These are phyloP conservation scores for Viola odorata DNA, from an alignment of 345 rosid species.

Conservation along the genomic window DNA sequence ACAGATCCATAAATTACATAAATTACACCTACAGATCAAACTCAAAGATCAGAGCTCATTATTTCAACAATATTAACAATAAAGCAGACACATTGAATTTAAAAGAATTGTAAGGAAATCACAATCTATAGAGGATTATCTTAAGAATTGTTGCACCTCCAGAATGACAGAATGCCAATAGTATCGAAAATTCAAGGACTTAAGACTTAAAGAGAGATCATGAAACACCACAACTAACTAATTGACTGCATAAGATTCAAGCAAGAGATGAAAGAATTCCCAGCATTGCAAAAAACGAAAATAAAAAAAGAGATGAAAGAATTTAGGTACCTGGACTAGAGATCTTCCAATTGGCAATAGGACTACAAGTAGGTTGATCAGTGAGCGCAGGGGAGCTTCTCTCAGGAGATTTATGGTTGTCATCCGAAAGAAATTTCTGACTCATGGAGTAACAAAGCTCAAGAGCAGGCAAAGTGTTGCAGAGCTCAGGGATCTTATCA, in stretches of 20 bases:
- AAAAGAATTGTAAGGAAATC: no score
- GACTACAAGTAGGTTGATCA: constrained; percentile 39
- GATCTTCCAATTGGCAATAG: constrained; percentile 91
- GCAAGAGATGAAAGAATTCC: no score
- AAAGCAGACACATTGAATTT: no score
- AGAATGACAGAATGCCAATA: no score
- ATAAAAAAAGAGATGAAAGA: not conserved
- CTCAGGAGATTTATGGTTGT: constrained; percentile 51
- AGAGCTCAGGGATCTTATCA: constrained; percentile 95
- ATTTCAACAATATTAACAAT: not conserved
- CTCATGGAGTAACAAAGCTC: constrained; percentile 96
- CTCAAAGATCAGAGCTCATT: not conserved
- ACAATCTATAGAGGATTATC: no score
- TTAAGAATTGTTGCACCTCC: no score
- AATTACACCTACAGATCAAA: not conserved
- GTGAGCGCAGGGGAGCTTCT: constrained; percentile 23
- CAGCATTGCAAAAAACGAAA: not conserved
- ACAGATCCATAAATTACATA: not conserved
- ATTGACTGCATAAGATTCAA: no score
- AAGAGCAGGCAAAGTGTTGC: constrained; percentile 94
- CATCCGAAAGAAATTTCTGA: constrained; percentile 83
- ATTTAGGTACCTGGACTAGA: constrained; percentile 73
- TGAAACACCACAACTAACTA: no score
- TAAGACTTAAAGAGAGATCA: no score
- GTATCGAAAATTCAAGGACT: no score